phyloP scores from a whole-genome alignment of 1,139 yeast species.

The Kazachstania sp. region DNA sequence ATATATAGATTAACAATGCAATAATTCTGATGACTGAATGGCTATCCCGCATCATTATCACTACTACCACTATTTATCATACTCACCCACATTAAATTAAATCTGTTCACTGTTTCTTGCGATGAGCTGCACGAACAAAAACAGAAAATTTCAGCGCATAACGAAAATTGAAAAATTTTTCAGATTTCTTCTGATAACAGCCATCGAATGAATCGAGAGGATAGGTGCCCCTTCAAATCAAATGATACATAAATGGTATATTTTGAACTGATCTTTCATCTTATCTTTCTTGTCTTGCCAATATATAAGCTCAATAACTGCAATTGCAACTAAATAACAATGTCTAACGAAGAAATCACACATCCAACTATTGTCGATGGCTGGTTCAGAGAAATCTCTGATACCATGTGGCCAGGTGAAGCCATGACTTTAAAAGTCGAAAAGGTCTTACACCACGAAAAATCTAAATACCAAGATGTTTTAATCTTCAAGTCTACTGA shows the following conservation, averaged over 20 bases:
- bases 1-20: neutral
- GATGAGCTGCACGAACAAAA: neutral
- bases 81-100: no score
- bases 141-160: neutral
- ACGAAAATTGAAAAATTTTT: neutral
- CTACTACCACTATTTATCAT: neutral
- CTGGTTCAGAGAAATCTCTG: conserved; percentile 85
- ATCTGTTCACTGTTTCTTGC: neutral
- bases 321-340: conserved; percentile 1
- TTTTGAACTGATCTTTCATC: neutral
- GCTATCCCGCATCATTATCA: neutral
- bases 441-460: conserved; percentile 68
- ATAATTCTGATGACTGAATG: neutral
- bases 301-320: neutral
- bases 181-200: no score
- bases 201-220: no score
- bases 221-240: neutral
- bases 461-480: conserved; percentile 82
- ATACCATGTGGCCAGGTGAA: conserved; percentile 91
- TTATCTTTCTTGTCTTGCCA: no score
- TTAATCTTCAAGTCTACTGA: conserved; percentile 78
- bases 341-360: conserved; percentile 40
- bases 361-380: conserved; percentile 71
- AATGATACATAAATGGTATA: neutral
- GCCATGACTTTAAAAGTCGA: conserved; percentile 83